Evolutionary conservation across 352 stramenopile species (phyloP).

Genomic region (Phytophthora idaei): DNA sequence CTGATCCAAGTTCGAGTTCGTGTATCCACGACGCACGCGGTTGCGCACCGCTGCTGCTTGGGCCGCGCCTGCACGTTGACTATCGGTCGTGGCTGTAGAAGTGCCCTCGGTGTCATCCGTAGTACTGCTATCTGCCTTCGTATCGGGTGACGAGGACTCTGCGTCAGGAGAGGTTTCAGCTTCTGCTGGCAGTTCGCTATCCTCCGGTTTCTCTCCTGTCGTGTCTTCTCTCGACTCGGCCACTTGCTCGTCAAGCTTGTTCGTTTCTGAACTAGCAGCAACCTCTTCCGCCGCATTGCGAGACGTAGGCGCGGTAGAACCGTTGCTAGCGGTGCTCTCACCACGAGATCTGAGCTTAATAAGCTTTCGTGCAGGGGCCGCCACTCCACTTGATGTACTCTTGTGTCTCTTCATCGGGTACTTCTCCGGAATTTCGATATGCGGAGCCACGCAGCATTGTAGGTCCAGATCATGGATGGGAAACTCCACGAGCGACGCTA

Average conservation of each 20-base stretch:
- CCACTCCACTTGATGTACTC: slow-evolving; percentile 22
- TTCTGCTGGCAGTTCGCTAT: slow-evolving; percentile 24
- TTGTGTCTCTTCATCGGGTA: slow-evolving; percentile 76
- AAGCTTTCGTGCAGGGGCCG: slow-evolving; percentile 31
- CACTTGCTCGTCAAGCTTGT: slow-evolving; percentile 14
- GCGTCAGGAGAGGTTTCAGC: slow-evolving; percentile 12
- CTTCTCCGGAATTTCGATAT: slow-evolving; percentile 78
- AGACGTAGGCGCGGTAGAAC: slow-evolving; percentile 21
- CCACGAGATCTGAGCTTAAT: slow-evolving; percentile 40
- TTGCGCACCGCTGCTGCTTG: slow-evolving; percentile 56
- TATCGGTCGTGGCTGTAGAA: slow-evolving; percentile 26
- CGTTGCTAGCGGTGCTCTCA: slow-evolving; percentile 29
- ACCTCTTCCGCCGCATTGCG: slow-evolving; percentile 22
- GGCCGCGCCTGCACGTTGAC: slow-evolving; percentile 27
- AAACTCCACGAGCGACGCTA: slow-evolving; percentile 95
- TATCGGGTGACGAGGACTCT: slow-evolving; percentile 14
- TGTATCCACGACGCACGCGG: slow-evolving; percentile 82
- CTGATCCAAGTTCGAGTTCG: slow-evolving; percentile 89
- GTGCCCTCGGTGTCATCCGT: slow-evolving; percentile 17
- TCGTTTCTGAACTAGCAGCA: slow-evolving; percentile 1
- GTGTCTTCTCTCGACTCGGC: slow-evolving; percentile 18
- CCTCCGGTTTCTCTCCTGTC: slow-evolving; percentile 26
- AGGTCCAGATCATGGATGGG: slow-evolving; percentile 96
- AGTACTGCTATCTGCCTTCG: slow-evolving; percentile 15
- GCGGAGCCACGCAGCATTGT: slow-evolving; percentile 84